These are phyloP conservation scores for Metschnikowia colocasiae DNA, from an alignment of 805 yeast genomes.

Conservation along the genomic window DNA sequence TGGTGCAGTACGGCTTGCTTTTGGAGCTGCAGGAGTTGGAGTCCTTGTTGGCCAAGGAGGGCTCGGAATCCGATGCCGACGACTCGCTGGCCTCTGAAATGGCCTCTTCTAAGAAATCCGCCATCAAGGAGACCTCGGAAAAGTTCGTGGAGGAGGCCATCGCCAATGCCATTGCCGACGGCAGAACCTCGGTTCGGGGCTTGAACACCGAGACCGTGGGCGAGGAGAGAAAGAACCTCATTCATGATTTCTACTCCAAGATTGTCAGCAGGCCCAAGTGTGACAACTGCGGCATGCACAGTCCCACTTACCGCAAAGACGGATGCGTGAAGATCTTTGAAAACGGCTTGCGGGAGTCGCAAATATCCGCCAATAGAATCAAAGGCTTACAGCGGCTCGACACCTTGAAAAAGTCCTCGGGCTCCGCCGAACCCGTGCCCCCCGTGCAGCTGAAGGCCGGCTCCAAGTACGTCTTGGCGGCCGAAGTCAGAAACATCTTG, in stretches of 20 bases:
- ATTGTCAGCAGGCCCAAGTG: conserved; percentile 79
- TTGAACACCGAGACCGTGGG: conserved; percentile 77
- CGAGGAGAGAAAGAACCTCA: conserved; percentile 76
- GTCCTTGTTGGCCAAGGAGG: conserved; percentile 42
- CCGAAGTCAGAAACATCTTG: conserved; percentile 80
- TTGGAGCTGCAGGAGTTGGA: conserved; percentile 76
- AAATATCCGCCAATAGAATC: conserved; percentile 72
- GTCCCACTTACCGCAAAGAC: conserved; percentile 92
- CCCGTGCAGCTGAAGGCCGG: conserved; percentile 62
- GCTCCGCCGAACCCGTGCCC: conserved; percentile 34
- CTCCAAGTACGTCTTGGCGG: conserved; percentile 79
- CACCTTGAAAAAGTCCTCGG: conserved; percentile 43
- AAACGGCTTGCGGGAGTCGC: conserved; percentile 78
- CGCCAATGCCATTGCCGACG: conserved; percentile 69
- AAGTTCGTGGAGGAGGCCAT: conserved; percentile 69
- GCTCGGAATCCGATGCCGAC: conserved; percentile 37
- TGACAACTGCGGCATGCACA: conserved; percentile 93
- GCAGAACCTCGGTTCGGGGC: conserved; percentile 65
- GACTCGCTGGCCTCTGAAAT: conserved; percentile 32
- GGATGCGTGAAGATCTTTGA: conserved; percentile 93
- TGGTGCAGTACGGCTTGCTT: conserved; percentile 85
- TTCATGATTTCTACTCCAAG: conserved; percentile 72
- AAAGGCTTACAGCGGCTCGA: conserved; percentile 75
- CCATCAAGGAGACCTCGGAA: conserved; percentile 58
- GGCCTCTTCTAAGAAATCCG: conserved; percentile 36